Evolutionary conservation across 2,329 filamentous ascomycete genomes (phyloP), one percentile per base, ranked within the genome.

Genomic region (Ceratocystis harringtonii): DNA sequence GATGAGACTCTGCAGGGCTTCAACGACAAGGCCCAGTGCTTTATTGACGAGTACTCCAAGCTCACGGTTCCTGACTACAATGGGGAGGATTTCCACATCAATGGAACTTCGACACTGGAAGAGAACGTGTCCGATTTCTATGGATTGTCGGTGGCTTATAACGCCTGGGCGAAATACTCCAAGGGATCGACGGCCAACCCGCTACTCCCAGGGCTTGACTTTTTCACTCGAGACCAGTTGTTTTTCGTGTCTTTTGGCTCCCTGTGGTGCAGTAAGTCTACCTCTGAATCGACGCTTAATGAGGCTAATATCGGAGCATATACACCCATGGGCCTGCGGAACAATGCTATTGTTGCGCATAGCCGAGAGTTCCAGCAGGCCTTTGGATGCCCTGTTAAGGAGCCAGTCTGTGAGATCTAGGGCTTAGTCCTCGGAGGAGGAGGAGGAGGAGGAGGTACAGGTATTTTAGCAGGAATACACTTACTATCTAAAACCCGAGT

Each of bases 71-170:
- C 61, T 12, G 19, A 44, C 5, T 19, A 50, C 30, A 61, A 43
- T 6, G 52, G 22, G 0, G 43, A 30, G 10, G 30, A 17, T 5
- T 17, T 28, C 10, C 80, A 85, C 68, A 80, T 88, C 64, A 84
- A 87, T 66, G 86, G 86, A 10, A 76, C 76, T 28, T 75, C 84
- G 7, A 89, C 86, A 0, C 74, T 88, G 1, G 83, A 82, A 22
- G 87, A 89, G 75, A 89, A 89, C 71, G 85, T 89, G 70, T 85
- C 86, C 1, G 87, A 89, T 72, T 84, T 86, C 0, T 86, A 85
- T 17, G 87, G 86, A 12, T 71, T 89, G 0, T 78, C 80, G 7
- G 82, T 84, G 0, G 78, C 84, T 0, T 89, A 82, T 71, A 76
- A 79, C 25, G 85, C 85, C 0, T 90, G 86, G 86, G 80, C 84